These are phyloP conservation scores for Starmerella stellata DNA, from an alignment of 805 yeast species.

Conservation along the genomic window DNA sequence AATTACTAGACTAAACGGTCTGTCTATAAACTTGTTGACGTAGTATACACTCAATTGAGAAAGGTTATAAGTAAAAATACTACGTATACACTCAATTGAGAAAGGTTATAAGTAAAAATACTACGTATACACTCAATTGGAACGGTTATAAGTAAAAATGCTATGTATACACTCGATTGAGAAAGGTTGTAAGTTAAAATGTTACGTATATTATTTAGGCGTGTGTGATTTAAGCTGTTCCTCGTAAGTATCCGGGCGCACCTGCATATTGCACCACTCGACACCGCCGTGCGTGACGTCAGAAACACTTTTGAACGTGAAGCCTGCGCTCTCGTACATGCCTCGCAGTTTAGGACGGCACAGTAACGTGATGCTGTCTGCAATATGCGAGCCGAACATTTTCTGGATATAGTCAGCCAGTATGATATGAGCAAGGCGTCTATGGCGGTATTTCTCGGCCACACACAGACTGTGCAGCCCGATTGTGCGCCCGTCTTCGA, in stretches of 20 bases:
- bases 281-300: constrained; percentile 39
- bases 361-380: constrained; percentile 54
- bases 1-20: too few species aligned
- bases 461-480: constrained; percentile 74
- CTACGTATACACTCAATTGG: too few species aligned
- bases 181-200: too few species aligned
- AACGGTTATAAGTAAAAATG: too few species aligned
- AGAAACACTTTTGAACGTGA: constrained; percentile 49
- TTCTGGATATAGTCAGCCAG: constrained; percentile 83
- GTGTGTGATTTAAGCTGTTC: too few species aligned
- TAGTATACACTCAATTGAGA: too few species aligned
- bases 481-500: constrained; percentile 52
- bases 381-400: constrained; percentile 69
- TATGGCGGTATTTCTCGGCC: constrained; percentile 59
- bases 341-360: constrained; percentile 52
- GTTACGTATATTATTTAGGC: too few species aligned
- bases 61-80: too few species aligned
- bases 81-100: too few species aligned
- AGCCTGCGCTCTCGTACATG: constrained; percentile 71
- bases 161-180: too few species aligned
- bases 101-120: too few species aligned
- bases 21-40: too few species aligned
- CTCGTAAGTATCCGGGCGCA: constrained; percentile 17
- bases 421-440: constrained; percentile 64
- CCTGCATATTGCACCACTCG: constrained; percentile 30